Evolutionary conservation across 805 yeast species (phyloP).

Genomic region (Starmerella davenportii): DNA sequence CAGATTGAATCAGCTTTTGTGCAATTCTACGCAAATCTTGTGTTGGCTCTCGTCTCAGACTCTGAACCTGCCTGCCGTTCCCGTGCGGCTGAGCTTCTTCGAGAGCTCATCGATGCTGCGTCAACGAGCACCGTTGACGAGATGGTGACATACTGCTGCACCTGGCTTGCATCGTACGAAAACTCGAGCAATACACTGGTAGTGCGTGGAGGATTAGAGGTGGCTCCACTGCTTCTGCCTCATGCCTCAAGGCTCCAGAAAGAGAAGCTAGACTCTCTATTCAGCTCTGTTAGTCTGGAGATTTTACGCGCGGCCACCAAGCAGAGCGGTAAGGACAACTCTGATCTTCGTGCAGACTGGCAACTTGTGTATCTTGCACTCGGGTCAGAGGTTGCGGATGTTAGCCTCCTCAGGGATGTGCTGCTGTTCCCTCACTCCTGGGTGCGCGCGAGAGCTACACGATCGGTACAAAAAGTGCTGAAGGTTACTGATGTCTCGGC

Average conservation of each 20-base stretch:
- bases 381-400: slow-evolving; percentile 20
- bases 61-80: slow-evolving; percentile 65
- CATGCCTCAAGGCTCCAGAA: neutral
- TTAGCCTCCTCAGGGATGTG: slow-evolving; percentile 34
- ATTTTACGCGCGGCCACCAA: slow-evolving; percentile 2
- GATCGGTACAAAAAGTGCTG: slow-evolving; percentile 30
- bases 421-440: slow-evolving; percentile 79
- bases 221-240: slow-evolving; percentile 8
- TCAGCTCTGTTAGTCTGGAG: neutral
- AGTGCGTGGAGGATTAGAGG: slow-evolving; percentile 16
- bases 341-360: slow-evolving; percentile 42
- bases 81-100: slow-evolving; percentile 46
- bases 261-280: neutral
- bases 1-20: slow-evolving; percentile 33
- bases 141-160: slow-evolving; percentile 8
- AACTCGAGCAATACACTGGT: slow-evolving; percentile 6
- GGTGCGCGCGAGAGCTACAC: slow-evolving; percentile 55
- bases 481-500: slow-evolving; percentile 27
- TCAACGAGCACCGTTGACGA: neutral
- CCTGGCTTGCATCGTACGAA: slow-evolving; percentile 12
- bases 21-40: slow-evolving; percentile 67
- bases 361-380: slow-evolving; percentile 56
- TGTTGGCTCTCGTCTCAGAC: slow-evolving; percentile 63
- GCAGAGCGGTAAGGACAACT: slow-evolving; percentile 15
- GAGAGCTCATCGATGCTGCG: slow-evolving; percentile 1